Evolutionary conservation across 768 basidiomycete species (phyloP), one percentile per base, ranked within the genome.

Genomic region (Ramaria rubella): DNA sequence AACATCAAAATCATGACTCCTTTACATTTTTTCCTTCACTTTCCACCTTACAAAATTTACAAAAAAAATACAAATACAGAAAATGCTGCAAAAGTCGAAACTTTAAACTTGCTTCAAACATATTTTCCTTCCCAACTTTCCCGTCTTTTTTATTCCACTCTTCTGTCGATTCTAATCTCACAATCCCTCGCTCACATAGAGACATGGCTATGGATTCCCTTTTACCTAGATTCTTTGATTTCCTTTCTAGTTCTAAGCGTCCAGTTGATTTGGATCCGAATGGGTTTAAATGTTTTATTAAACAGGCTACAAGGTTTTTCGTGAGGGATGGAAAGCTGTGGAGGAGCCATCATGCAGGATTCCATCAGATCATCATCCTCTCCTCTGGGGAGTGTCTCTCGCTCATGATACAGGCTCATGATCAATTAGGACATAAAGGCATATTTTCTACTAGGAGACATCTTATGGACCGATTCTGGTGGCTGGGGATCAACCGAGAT

Each of bases 401-500:
- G 0, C 38, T 62, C 26, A 55, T 67, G 1, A 29, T 7, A 2
- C 44, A 49, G 21, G 60, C 59, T 5, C 65, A 64, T 46, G 63
- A 68, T 27, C 30, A 58, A 1, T 15, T 61, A 0, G 63, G 62
- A 1, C 66, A 69, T 51, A 59, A 56, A 46, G 64, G 65, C 2
- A 30, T 54, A 7, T 59, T 54, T 24, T 51, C 64, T 12, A 63
- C 60, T 0, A 26, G 30, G 0, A 19, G 33, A 0, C 19, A 50
- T 4, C 15, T 68, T n/a, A 1, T 29, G 0, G 57, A 62, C 4
- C 49, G 54, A 0, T 67, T 65, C 34, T 69, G 66, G 63, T 69
- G 68, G 68, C 67, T 65, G 2, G 50, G 49, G 1, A 42, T 68
- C 19, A 52, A 55, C 1, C 49, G 52, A 0, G 60, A 68, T 46